phyloP scores from a whole-genome alignment of 2,329 filamentous ascomycete species.

The Dothideomycetes sp. region DNA sequence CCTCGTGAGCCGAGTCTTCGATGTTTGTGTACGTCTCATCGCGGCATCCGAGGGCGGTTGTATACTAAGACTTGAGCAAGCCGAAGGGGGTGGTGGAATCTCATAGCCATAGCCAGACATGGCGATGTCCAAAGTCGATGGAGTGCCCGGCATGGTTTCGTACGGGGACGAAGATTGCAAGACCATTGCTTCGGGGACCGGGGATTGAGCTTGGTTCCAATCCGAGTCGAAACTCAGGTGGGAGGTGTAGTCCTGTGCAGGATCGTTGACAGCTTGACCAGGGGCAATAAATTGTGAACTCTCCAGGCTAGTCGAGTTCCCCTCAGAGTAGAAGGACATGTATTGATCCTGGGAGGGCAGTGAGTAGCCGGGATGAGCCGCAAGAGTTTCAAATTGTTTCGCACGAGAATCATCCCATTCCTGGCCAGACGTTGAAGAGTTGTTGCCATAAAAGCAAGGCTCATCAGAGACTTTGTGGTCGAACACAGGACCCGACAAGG shows the following conservation, averaged over 20 bases:
- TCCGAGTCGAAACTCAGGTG: background rate
- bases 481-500: too few relatives aligned
- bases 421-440: too few relatives aligned
- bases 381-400: too few relatives aligned
- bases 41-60: background rate
- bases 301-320: background rate
- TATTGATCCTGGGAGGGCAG: background rate
- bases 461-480: too few relatives aligned
- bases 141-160: background rate
- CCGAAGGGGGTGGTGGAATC: too few relatives aligned
- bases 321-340: slow-evolving; percentile 1
- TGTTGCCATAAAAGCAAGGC: too few relatives aligned
- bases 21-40: background rate
- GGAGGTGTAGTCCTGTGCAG: background rate
- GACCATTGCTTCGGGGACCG: background rate
- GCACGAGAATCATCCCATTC: too few relatives aligned
- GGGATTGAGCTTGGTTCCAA: slow-evolving; percentile 1
- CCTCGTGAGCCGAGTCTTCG: background rate
- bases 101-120: too few relatives aligned
- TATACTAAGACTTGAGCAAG: too few relatives aligned
- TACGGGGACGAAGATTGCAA: slow-evolving; percentile 2
- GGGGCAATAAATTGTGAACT: background rate
- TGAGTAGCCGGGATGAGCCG: background rate
- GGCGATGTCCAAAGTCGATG: background rate
- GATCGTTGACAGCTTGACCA: slow-evolving; percentile 1